Conservation (phyloP, 2,329 filamentous ascomycete species). For the Cladosporium cucumerinum region DNA sequence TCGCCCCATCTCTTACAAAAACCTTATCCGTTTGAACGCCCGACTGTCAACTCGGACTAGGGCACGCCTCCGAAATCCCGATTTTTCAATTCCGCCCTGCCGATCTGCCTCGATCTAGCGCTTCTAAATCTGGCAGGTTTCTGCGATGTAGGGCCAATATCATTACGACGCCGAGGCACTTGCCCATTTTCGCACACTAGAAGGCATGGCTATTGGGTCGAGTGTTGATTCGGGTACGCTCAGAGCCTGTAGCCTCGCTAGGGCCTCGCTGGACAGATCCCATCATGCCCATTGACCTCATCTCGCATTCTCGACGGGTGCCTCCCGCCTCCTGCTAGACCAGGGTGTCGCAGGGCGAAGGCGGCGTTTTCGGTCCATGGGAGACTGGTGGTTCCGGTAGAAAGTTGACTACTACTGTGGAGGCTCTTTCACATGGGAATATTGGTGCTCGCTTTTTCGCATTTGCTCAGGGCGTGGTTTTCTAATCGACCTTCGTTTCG, state of each 20-base stretch:
- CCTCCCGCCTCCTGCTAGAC: not conserved
- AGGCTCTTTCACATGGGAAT: not conserved
- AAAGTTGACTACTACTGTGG: not conserved
- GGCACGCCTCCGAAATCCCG: slow-evolving; percentile 6
- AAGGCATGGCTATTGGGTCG: not conserved
- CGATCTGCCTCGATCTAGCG: not conserved
- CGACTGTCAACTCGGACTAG: not conserved
- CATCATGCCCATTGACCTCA: slow-evolving; percentile 3
- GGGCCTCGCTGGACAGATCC: slow-evolving; percentile 6
- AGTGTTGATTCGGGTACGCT: not conserved
- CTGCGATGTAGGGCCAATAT: not conserved
- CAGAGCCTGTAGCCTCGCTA: not conserved
- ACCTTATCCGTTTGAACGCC: not conserved
- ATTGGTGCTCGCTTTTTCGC: not conserved
- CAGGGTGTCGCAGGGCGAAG: not conserved
- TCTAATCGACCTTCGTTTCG: not conserved
- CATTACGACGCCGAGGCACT: slow-evolving; percentile 12
- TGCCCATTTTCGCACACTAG: not conserved
- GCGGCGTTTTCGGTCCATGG: not conserved
- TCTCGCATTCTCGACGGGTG: not conserved
- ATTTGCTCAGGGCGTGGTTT: not conserved
- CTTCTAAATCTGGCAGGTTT: not conserved
- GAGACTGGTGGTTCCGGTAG: not conserved
- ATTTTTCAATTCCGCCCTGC: not conserved
- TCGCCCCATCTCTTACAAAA: not conserved